phyloP scores from a whole-genome alignment of 2,329 filamentous ascomycete genomes.

The Pseudogymnoascus sp. region DNA sequence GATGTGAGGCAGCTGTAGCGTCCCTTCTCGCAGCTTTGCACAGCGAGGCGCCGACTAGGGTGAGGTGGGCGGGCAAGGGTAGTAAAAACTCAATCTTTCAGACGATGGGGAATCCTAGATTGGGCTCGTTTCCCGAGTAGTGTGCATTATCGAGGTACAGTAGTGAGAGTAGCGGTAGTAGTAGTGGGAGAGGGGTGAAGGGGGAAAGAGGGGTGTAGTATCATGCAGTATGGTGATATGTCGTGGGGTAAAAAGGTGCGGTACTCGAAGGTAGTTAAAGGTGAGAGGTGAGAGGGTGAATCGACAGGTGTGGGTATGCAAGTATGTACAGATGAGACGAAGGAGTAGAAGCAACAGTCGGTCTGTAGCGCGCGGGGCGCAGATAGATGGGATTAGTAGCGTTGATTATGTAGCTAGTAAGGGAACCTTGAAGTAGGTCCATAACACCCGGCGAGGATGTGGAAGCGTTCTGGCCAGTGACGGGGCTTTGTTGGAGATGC shows the following conservation, averaged over 20 bases:
- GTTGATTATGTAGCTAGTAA: slow-evolving; percentile 1
- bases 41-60: background rate
- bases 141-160: slow-evolving; percentile 5
- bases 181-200: background rate
- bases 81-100: slow-evolving; percentile 5
- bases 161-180: background rate
- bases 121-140: slow-evolving; percentile 4
- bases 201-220: background rate
- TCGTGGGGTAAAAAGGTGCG: background rate
- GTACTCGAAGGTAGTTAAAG: slow-evolving; percentile 3
- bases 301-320: background rate
- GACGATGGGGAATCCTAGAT: slow-evolving; percentile 2
- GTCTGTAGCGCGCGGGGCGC: background rate
- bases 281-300: slow-evolving; percentile 3
- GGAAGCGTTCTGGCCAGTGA: background rate
- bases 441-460: slow-evolving; percentile 1
- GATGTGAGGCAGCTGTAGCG: background rate
- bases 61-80: background rate
- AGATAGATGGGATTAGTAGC: background rate
- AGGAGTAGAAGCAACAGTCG: slow-evolving; percentile 3
- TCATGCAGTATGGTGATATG: slow-evolving; percentile 1
- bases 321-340: background rate
- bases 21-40: background rate
- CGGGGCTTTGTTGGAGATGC: background rate
- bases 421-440: slow-evolving; percentile 2